Evolutionary conservation across 2,329 filamentous ascomycete genomes (phyloP), one percentile per base, ranked within the genome.

Genomic region (Elsinoe australis): DNA sequence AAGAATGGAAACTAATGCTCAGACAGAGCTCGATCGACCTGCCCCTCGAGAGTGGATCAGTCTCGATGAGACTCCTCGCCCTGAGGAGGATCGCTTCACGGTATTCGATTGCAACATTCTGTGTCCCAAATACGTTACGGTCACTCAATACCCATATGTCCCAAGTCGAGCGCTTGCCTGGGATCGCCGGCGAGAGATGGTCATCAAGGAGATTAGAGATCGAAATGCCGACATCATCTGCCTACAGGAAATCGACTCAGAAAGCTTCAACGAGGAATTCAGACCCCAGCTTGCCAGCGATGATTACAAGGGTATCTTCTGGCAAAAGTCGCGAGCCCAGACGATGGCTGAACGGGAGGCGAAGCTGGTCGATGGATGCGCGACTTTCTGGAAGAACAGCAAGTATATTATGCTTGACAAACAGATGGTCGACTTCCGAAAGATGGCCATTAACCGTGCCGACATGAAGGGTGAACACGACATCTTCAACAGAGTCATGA

Each of bases 381-480:
- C 92, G 26, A 90, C 89, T 45, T 96, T 98, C 68, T 96, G 87
- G 76, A 96, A 95, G 71, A 82, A 82, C 62, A 89, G 81, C 75
- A 96, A 95, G 71, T 96, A 85, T 67, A 85, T 95, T 52, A 70
- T 95, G 51, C 77, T 98, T 18, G 90, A 96, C 70, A 95, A 95
- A 71, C 86, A 94, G 61, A 72, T 95, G 54, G 83, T 98, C 59
- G 88, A 95, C 65, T 95, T 95, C 63, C 83, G 85, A 29, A 84
- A 87, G 51, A 86, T 87, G 49, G 90, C 90, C 55, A 95, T 98
- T 67, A 92, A 94, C 62, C 77, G 92, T 55, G 87, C 89, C 2
- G 92, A 96, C 63, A 95, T 95, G 80, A 96, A 96, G 70, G 87
- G 89, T 49, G 87, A 94, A 60, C 87, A 94, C 62, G 92, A 98